Percentiles rank a stretch among this genome's conserved stretches.
Conservation (phyloP, 176 grass and related monocot genomes). For the Aegilops umbellulata region DNA sequence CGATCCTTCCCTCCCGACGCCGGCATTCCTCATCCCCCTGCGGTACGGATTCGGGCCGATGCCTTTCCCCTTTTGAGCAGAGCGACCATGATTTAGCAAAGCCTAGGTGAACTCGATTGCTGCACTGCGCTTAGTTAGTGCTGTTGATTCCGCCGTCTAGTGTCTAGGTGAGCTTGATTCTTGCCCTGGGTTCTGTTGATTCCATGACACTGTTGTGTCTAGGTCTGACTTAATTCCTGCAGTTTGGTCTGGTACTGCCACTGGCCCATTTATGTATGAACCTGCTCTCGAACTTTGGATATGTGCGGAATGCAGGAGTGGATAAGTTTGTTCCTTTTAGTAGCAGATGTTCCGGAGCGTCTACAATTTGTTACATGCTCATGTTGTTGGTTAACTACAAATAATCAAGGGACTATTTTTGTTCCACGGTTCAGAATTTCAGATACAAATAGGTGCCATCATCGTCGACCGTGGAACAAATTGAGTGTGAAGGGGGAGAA, state of each 20-base stretch:
- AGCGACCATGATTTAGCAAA: neutral
- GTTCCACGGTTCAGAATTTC: too few relatives aligned
- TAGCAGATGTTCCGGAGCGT: neutral
- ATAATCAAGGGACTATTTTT: too few relatives aligned
- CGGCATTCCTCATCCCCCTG: neutral
- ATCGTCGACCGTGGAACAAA: too few relatives aligned
- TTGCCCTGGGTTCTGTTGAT: neutral
- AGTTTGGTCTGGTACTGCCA: neutral
- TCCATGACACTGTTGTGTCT: neutral
- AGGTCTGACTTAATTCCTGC: neutral
- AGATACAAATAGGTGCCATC: too few relatives aligned
- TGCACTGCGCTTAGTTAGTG: too few relatives aligned
- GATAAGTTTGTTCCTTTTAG: neutral
- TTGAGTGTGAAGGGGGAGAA: too few relatives aligned
- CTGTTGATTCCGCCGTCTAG: neutral
- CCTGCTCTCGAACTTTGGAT: neutral
- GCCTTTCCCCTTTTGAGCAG: neutral
- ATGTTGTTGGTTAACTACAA: neutral
- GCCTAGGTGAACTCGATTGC: too few relatives aligned
- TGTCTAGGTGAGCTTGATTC: neutral
- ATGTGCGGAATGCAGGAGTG: too few relatives aligned
- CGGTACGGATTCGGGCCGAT: neutral
- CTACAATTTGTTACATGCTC: neutral
- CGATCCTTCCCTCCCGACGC: neutral
- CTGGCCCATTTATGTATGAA: neutral